A percentile compares a stretch with the other conserved stretches of the same genome.
These are phyloP conservation scores for Sarocladium oryzae DNA, from an alignment of 2,329 filamentous ascomycete genomes.

Conservation along the genomic window DNA sequence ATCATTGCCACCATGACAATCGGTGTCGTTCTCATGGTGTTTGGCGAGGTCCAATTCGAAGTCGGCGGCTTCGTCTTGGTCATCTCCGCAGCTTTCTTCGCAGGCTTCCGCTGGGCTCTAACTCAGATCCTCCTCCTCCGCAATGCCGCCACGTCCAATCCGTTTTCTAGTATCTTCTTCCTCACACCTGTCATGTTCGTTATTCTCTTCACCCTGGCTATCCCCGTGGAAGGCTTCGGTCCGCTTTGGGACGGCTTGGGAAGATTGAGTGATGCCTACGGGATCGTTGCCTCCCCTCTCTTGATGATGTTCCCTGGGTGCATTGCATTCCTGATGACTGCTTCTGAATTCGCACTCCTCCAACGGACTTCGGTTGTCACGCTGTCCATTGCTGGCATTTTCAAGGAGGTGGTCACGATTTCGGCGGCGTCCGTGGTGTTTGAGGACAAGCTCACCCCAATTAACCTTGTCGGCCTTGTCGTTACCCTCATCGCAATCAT, in stretches of 20 bases:
- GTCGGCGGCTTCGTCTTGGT: constrained; percentile 82
- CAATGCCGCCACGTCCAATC: constrained; percentile 91
- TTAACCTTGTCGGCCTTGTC: constrained; percentile 84
- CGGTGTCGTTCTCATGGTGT: constrained; percentile 97
- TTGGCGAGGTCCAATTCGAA: constrained; percentile 87
- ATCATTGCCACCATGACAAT: constrained; percentile 90
- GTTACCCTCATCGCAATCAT: constrained; percentile 83
- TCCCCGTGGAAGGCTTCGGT: constrained; percentile 76
- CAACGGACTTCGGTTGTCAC: constrained; percentile 95
- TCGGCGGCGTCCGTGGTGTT: constrained; percentile 82
- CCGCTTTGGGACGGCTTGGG: constrained; percentile 61
- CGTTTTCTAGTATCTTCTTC: constrained; percentile 95
- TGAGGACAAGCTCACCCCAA: constrained; percentile 75
- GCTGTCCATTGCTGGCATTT: constrained; percentile 92
- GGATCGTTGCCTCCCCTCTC: constrained; percentile 55
- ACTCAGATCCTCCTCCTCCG: constrained; percentile 92
- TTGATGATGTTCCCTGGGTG: constrained; percentile 84
- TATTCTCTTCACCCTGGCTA: constrained; percentile 69
- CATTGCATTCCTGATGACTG: constrained; percentile 94
- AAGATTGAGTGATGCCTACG: constrained; percentile 60
- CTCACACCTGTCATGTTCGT: constrained; percentile 96
- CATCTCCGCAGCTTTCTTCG: constrained; percentile 90
- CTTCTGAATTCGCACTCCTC: constrained; percentile 89
- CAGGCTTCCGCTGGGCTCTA: constrained; percentile 96
- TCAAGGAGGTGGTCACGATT: constrained; percentile 98